Conservation (phyloP, 2,329 filamentous ascomycete genomes). For the Aspergillus chevalieri region DNA sequence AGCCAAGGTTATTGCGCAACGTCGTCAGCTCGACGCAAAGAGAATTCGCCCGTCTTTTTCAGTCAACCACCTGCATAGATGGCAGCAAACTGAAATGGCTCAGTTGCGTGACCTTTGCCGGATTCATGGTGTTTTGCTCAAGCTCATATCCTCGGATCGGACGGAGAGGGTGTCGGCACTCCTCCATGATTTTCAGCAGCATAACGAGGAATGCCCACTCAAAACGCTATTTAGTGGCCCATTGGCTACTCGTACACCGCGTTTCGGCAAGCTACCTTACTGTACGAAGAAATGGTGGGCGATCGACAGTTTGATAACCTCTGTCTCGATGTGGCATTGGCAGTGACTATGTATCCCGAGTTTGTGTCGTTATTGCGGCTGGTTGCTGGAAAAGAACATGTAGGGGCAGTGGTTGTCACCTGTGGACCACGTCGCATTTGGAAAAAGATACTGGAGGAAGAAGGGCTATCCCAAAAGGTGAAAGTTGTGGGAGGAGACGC, state of each 20-base stretch:
- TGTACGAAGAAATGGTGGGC: slow-evolving; percentile 45
- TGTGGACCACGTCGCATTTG: slow-evolving; percentile 51
- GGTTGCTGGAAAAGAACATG: slow-evolving; percentile 25
- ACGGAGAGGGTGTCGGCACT: not conserved
- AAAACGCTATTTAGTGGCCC: slow-evolving; percentile 43
- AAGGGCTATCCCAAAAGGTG: slow-evolving; percentile 38
- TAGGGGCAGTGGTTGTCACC: slow-evolving; percentile 49
- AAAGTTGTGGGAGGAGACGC: slow-evolving; percentile 49
- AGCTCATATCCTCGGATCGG: not conserved
- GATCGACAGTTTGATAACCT: slow-evolving; percentile 38
- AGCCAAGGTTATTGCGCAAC: slow-evolving; percentile 32
- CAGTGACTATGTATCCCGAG: slow-evolving; percentile 43
- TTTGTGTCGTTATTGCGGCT: slow-evolving; percentile 41
- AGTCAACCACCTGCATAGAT: slow-evolving; percentile 37
- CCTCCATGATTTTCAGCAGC: slow-evolving; percentile 31
- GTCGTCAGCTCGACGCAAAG: slow-evolving; percentile 32
- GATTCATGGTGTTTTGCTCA: slow-evolving; percentile 45
- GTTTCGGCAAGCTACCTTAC: slow-evolving; percentile 46
- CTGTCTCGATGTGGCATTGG: slow-evolving; percentile 42
- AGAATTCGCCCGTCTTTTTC: slow-evolving; percentile 32
- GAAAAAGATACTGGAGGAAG: slow-evolving; percentile 47
- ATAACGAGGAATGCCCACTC: slow-evolving; percentile 34
- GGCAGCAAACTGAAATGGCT: slow-evolving; percentile 44
- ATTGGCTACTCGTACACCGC: slow-evolving; percentile 48
- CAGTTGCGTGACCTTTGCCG: slow-evolving; percentile 42